Conservation (phyloP, 495 filamentous ascomycete species). For the Lasiosphaeriaceae sp. region DNA sequence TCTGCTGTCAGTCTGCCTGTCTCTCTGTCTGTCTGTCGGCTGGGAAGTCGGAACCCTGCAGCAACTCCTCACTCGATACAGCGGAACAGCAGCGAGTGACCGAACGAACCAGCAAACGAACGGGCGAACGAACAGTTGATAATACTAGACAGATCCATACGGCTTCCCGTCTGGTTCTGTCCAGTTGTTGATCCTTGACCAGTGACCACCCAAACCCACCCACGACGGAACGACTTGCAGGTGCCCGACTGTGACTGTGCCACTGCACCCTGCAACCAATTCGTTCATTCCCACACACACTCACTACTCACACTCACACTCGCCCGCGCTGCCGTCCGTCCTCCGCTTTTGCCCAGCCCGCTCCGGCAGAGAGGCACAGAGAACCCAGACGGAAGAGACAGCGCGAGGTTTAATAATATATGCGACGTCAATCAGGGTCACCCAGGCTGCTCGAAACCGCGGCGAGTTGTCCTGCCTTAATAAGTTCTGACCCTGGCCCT, state of each 20-base stretch:
- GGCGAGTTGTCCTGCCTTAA: slow-evolving; percentile 36
- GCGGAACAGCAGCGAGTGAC: no score
- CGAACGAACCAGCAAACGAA: not conserved
- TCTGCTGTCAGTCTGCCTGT: no score
- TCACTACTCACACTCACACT: slow-evolving; percentile 1
- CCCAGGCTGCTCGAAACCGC: slow-evolving; percentile 45
- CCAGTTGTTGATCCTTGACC: not conserved
- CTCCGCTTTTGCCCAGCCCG: slow-evolving; percentile 1
- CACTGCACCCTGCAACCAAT: slow-evolving; percentile 5
- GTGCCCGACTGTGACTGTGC: slow-evolving; percentile 1
- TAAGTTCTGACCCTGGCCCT: slow-evolving; percentile 29
- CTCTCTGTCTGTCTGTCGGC: no score
- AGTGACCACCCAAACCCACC: not conserved
- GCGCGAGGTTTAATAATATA: slow-evolving; percentile 25
- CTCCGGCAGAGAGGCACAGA: slow-evolving; percentile 8
- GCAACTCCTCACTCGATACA: no score
- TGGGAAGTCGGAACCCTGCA: no score
- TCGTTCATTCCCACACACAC: not conserved
- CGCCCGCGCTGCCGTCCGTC: not conserved
- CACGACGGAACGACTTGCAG: not conserved
- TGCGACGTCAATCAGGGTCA: slow-evolving; percentile 49
- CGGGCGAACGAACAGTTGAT: not conserved
- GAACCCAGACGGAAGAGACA: not conserved
- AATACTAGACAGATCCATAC: not conserved
- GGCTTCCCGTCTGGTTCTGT: not conserved